phyloP scores from a whole-genome alignment of 2,329 filamentous ascomycete genomes.

The Pseudogymnoascus sp. region DNA sequence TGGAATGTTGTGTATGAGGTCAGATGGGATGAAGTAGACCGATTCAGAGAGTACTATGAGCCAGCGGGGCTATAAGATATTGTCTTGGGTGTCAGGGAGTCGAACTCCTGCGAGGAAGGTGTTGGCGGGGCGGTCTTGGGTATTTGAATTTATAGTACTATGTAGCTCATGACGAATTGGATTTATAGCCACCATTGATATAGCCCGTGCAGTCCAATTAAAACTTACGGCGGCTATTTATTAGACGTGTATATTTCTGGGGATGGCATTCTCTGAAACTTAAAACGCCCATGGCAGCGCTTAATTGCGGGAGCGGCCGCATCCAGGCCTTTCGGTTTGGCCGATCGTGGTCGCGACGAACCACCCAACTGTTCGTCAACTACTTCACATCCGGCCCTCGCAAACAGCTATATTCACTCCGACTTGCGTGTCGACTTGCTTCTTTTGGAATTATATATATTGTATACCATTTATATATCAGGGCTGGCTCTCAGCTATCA shows the following conservation, averaged over 20 bases:
- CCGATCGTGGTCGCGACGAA: conserved; percentile 3
- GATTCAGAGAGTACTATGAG: conserved; percentile 64
- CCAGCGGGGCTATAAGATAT: conserved; percentile 23
- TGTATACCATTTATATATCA: not conserved
- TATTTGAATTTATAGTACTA: not conserved
- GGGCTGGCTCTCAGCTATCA: not conserved
- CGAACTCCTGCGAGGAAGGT: not conserved
- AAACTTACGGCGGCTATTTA: not conserved
- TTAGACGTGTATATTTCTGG: not conserved
- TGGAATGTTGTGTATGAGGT: conserved; percentile 53
- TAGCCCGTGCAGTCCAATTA: not conserved
- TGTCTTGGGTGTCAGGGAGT: not conserved
- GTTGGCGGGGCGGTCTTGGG: not conserved
- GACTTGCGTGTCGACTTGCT: not conserved
- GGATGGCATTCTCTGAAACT: not conserved
- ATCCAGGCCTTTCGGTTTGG: not conserved
- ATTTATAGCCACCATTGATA: not conserved
- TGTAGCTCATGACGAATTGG: not conserved
- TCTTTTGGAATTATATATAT: not conserved
- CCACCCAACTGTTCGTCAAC: not conserved
- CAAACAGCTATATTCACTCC: not conserved
- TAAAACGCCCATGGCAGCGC: conserved; percentile 5
- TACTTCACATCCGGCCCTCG: conserved; percentile 1
- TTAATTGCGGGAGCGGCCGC: conserved; percentile 6
- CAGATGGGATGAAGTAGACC: conserved; percentile 41